Base-by-base conservation (phyloP, 2,329 filamentous ascomycete genomes). In the Clonostachys solani region DNA sequence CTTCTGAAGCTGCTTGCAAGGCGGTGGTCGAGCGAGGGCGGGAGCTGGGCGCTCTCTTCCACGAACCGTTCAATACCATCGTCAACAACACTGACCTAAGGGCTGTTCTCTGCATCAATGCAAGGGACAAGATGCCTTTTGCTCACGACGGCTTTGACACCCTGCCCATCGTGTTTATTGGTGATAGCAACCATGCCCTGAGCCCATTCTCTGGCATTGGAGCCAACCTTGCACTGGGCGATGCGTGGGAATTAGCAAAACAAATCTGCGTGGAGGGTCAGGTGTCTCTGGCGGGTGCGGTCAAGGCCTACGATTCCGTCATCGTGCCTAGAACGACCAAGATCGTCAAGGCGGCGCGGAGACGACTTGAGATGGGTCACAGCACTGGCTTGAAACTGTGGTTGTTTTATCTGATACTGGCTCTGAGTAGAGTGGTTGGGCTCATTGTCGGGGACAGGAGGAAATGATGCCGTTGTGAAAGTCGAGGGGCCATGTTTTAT, bases 171-270 rank as follows among this genome's bases (percentile, higher is more conserved):
- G 54, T 77, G 10, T 77, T 73, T 44, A 69, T 78, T 18, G 75
- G 75, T 12, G 73, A 78, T 52, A 63, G 64, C 47, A 77, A 78
- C 50, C 74, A 78, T 53, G 73, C 73, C 2, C 62, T 76, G 6
- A 74, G 64, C 45, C 70, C 73, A 0, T 78, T 75, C 57, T 69
- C 73, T 6, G 72, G 74, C 1, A 71, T 66, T 47, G 74, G 75
- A 0, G 73, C 72, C 1, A 76, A 75, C 50, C 53, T 77, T 48
- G 74, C 72, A 4, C 49, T 77, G 23, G 67, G 62, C 46, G 73
- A 77, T 52, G 73, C 61, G 0, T 74, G 67, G 64, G 69, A 75
- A 43, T 58, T 74, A n/a, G 73, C 69, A 4, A 59, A 67, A 44
- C 58, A 68, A 40, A 50, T 76, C 2, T 68, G 61, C 38, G 49